Percentiles rank a stretch among this genome's conserved stretches.
Evolutionary conservation across 495 filamentous ascomycete genomes (phyloP).

Genomic region (Penicillium pancosmium): DNA sequence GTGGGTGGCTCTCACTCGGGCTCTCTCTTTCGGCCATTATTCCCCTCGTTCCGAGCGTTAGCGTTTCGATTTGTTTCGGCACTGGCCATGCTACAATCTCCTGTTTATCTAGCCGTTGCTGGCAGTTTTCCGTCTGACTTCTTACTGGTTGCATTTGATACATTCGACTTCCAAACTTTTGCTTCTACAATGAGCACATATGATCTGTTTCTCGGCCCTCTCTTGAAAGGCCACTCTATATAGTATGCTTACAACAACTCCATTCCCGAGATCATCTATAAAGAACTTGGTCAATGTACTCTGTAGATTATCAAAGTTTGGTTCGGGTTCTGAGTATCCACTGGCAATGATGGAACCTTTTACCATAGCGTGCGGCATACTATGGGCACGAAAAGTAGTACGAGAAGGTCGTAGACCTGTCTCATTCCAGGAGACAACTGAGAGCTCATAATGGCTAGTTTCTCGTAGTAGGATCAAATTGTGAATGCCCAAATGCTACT

Average conservation of each 20-base stretch:
- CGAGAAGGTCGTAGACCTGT: too few relatives aligned
- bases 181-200: background rate
- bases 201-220: background rate
- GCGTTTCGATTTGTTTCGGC: conserved; percentile 10
- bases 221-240: background rate
- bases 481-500: too few relatives aligned
- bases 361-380: too few relatives aligned
- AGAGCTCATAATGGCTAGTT: too few relatives aligned
- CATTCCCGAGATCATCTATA: background rate
- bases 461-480: too few relatives aligned
- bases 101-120: background rate
- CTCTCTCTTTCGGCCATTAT: conserved; percentile 15
- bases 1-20: conserved; percentile 7
- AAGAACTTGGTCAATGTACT: too few relatives aligned
- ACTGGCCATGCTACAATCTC: conserved; percentile 9
- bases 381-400: too few relatives aligned
- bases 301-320: too few relatives aligned
- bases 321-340: too few relatives aligned
- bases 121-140: background rate
- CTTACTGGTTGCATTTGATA: background rate
- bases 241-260: background rate
- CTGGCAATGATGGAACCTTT: too few relatives aligned
- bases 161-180: background rate
- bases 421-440: too few relatives aligned
- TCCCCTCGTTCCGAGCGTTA: conserved; percentile 23